Percentiles rank a stretch among this genome's conserved stretches.
Conservation (phyloP, 169 alveolate species). For the Theileria sp. region DNA sequence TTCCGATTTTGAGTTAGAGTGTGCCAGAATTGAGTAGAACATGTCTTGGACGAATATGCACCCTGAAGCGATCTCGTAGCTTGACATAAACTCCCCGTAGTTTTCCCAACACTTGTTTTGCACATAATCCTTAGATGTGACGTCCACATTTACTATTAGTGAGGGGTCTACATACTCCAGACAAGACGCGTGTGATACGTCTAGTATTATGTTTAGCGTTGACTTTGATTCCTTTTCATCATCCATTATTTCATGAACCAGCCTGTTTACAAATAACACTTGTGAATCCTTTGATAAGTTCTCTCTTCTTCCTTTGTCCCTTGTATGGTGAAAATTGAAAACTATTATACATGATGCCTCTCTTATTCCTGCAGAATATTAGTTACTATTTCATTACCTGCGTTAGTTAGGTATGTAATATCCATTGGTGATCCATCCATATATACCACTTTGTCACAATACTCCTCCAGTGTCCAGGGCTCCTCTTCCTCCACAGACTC, state of each 20-base stretch:
- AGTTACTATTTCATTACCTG: conserved; percentile 55
- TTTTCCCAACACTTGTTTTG: conserved; percentile 76
- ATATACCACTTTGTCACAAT: conserved; percentile 53
- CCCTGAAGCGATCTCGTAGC: conserved; percentile 78
- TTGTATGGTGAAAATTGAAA: conserved; percentile 42
- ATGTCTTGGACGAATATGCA: conserved; percentile 76
- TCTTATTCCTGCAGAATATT: conserved; percentile 37
- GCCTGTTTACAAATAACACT: conserved; percentile 47
- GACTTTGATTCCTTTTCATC: conserved; percentile 10
- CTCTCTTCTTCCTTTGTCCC: conserved; percentile 7
- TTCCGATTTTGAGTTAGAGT: conserved; percentile 68
- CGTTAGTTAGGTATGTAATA: conserved; percentile 48
- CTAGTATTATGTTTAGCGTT: conserved; percentile 56
- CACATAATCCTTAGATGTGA: conserved; percentile 65
- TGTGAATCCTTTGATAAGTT: conserved; percentile 58
- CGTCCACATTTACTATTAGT: conserved; percentile 68
- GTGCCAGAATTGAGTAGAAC: conserved; percentile 76
- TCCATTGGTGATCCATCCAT: conserved; percentile 75
- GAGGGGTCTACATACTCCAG: conserved; percentile 77
- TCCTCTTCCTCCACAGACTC: conserved; percentile 50
- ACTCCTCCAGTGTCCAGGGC: conserved; percentile 47
- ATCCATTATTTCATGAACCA: conserved; percentile 17
- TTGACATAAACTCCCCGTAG: conserved; percentile 75
- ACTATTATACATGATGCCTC: conserved; percentile 33
- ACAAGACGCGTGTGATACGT: conserved; percentile 73